Conservation (phyloP, 768 basidiomycete species). For the Galerina marginata region DNA sequence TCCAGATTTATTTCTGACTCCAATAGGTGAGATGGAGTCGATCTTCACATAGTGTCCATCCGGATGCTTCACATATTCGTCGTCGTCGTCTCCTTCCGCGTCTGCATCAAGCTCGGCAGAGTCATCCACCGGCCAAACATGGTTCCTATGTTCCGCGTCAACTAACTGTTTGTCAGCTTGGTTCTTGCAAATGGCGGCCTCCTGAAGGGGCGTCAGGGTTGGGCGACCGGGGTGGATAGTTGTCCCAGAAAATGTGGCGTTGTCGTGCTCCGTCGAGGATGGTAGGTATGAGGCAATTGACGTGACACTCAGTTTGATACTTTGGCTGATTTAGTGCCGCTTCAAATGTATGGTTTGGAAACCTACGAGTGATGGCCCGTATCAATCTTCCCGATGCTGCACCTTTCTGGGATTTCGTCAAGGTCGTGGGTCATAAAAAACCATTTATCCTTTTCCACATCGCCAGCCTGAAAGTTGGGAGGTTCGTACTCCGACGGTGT, state of each 20-base stretch:
- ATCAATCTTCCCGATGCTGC: conserved; percentile 67
- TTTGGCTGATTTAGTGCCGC: conserved; percentile 28
- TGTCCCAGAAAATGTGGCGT: conserved; percentile 59
- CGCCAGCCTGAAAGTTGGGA: conserved; percentile 75
- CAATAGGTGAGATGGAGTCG: conserved; percentile 50
- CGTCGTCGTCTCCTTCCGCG: conserved; percentile 62
- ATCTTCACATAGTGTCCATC: conserved; percentile 41
- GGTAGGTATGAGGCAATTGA: conserved; percentile 81
- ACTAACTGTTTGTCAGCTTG: conserved; percentile 63
- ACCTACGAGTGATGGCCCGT: conserved; percentile 78
- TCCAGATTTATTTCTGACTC: conserved; percentile 62
- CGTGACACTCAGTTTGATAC: conserved; percentile 72
- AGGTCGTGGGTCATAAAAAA: conserved; percentile 80
- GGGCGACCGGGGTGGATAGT: conserved; percentile 37
- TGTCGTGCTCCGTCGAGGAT: conserved; percentile 60
- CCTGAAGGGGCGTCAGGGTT: conserved; percentile 61
- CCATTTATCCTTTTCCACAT: conserved; percentile 75
- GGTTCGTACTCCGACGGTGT: conserved; percentile 88
- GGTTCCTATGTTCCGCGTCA: conserved; percentile 65
- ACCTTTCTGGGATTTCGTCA: conserved; percentile 76
- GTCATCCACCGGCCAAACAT: conserved; percentile 69
- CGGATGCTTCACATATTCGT: conserved; percentile 45
- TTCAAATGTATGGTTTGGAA: neutral
- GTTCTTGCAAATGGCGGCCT: conserved; percentile 54
- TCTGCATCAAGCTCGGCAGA: conserved; percentile 54